Percentiles rank a stretch among this genome's conserved stretches.
These are phyloP conservation scores for Cenchrus fungigraminus DNA, from an alignment of 176 grass and related monocot species.

Conservation along the genomic window DNA sequence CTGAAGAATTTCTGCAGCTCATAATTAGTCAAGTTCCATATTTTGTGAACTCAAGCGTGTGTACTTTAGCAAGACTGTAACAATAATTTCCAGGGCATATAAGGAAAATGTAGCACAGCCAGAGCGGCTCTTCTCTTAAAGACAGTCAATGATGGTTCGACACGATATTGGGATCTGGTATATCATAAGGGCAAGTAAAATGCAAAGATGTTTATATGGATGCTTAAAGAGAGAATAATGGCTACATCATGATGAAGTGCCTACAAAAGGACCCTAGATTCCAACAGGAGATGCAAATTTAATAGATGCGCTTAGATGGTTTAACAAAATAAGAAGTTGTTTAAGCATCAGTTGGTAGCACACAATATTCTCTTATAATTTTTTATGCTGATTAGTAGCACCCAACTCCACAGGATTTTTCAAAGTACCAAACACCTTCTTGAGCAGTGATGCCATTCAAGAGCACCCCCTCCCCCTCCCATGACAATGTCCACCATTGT, in stretches of 20 bases:
- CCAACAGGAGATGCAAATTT: neutral
- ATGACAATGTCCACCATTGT: neutral
- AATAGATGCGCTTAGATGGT: neutral
- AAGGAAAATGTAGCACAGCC: neutral
- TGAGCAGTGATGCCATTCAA: neutral
- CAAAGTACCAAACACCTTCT: neutral
- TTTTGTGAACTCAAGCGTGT: constrained; percentile 22
- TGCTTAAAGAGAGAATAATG: neutral
- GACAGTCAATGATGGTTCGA: constrained; percentile 1
- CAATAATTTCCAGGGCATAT: neutral
- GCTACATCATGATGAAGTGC: neutral
- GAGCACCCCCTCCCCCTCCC: neutral
- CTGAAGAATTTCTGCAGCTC: constrained; percentile 99
- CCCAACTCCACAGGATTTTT: neutral
- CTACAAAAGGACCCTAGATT: neutral
- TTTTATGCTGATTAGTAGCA: neutral
- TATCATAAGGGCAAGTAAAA: neutral
- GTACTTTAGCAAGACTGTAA: neutral
- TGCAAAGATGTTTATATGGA: neutral
- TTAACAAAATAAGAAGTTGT: neutral
- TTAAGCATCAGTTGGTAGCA: neutral
- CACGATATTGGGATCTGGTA: neutral
- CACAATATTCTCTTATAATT: neutral
- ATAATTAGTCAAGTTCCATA: constrained; percentile 72
- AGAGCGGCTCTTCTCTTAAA: neutral